phyloP scores from a whole-genome alignment of 2,329 filamentous ascomycete genomes.

The Calonectria pseudoturangicola region DNA sequence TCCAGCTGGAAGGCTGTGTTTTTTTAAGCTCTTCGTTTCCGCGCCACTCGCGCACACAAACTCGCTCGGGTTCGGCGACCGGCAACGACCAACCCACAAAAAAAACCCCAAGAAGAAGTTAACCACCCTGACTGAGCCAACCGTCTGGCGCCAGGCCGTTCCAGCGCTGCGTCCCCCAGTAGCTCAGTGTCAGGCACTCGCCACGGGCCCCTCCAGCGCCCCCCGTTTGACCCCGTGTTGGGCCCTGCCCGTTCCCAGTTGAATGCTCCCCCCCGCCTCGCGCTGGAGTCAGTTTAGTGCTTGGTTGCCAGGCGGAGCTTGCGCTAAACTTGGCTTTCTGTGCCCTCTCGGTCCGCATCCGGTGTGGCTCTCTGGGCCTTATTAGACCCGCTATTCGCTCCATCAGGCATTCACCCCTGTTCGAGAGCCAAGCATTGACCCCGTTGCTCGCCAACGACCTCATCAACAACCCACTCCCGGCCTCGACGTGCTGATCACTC shows the following conservation, averaged over 20 bases:
- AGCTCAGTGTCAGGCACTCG: constrained; percentile 19
- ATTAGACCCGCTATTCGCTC: constrained; percentile 47
- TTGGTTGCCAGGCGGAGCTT: constrained; percentile 49
- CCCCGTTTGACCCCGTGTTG: constrained; percentile 24
- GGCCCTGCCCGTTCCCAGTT: constrained; percentile 34
- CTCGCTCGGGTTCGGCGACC: constrained; percentile 21
- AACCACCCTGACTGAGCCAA: background rate
- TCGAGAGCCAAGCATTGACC: constrained; percentile 41
- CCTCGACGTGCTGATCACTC: constrained; percentile 31
- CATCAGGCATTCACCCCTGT: constrained; percentile 39
- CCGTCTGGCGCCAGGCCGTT: constrained; percentile 19
- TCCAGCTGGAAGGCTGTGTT: constrained; percentile 37
- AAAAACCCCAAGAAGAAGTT: background rate
- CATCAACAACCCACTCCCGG: constrained; percentile 47
- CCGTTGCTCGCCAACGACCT: constrained; percentile 50
- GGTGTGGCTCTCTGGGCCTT: constrained; percentile 47
- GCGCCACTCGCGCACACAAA: constrained; percentile 31
- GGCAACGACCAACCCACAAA: constrained; percentile 15
- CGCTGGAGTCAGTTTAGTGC: constrained; percentile 30
- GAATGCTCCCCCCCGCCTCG: constrained; percentile 33
- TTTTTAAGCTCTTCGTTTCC: constrained; percentile 23
- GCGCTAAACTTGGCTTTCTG: constrained; percentile 47
- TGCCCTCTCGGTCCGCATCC: constrained; percentile 51
- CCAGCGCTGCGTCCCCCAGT: constrained; percentile 19
- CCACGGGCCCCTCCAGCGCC: constrained; percentile 11